These are phyloP conservation scores for Iris pallida DNA, from an alignment of 116 monocot genomes.

Conservation along the genomic window DNA sequence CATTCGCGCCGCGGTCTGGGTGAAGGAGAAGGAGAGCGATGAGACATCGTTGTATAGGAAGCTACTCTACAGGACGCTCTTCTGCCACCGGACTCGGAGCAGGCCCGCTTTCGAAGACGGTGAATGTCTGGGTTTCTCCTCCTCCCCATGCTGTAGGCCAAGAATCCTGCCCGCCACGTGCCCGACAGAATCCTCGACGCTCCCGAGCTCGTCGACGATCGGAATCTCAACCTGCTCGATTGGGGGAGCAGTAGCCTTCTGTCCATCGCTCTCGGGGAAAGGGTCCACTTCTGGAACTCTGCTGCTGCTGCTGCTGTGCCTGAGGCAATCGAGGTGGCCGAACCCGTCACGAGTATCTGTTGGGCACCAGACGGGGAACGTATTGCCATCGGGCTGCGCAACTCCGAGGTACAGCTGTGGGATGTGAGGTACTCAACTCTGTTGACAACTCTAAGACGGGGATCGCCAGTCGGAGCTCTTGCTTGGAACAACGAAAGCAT, in stretches of 20 bases:
- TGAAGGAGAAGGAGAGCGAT: too few relatives aligned
- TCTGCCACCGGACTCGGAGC: too few relatives aligned
- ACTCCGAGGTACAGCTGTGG: constrained; percentile 59
- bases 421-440: constrained; percentile 26
- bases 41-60: too few relatives aligned
- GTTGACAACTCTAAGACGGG: constrained; percentile 52
- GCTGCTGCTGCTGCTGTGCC: constrained; percentile 44
- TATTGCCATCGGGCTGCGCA: constrained; percentile 50
- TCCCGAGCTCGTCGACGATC: constrained; percentile 55
- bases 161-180: too few relatives aligned
- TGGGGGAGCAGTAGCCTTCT: constrained; percentile 55
- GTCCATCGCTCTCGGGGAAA: constrained; percentile 48
- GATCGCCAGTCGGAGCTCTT: constrained; percentile 49
- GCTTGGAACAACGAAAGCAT: constrained; percentile 15
- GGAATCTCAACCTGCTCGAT: constrained; percentile 60
- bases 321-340: constrained; percentile 30
- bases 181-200: constrained; percentile 50
- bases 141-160: too few relatives aligned
- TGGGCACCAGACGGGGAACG: constrained; percentile 67
- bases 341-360: constrained; percentile 46
- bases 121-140: too few relatives aligned
- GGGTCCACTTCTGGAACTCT: constrained; percentile 56
- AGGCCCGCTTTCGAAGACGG: too few relatives aligned
- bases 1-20: too few relatives aligned
- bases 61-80: too few relatives aligned